Conservation (phyloP, 148 eudicot species). For the Fagopyrum tataricum region DNA sequence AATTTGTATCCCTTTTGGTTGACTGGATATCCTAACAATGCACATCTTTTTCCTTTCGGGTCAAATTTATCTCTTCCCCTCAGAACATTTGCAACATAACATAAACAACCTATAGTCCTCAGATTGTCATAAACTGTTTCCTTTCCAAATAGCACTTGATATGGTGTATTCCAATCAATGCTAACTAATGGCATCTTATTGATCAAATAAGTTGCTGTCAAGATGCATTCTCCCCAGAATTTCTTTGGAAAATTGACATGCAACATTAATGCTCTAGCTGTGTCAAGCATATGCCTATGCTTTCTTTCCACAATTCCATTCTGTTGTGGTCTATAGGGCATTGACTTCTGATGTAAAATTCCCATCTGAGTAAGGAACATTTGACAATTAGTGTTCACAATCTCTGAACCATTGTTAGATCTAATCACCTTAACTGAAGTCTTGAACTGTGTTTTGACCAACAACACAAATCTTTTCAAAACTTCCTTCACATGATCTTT, state of each 20-base stretch:
- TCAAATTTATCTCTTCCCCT: not conserved
- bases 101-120: not conserved
- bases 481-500: too few relatives aligned
- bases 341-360: not conserved
- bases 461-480: too few relatives aligned
- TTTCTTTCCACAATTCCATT: not conserved
- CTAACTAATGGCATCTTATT: not conserved
- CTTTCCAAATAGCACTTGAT: not conserved
- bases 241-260: not conserved
- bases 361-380: not conserved
- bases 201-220: not conserved
- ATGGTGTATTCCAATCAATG: constrained; percentile 9
- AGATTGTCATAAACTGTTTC: not conserved
- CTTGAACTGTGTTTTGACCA: not conserved
- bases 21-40: not conserved
- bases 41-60: not conserved
- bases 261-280: not conserved
- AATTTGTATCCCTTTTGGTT: not conserved
- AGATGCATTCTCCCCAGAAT: constrained; percentile 9
- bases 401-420: too few relatives aligned
- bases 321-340: not conserved
- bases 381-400: not conserved
- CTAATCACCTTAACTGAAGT: not conserved
- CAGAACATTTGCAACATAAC: too few relatives aligned
- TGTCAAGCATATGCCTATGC: not conserved